Evolutionary conservation across 1,284 basidiomycete genomes (phyloP).

Genomic region (Malassezia equina): DNA sequence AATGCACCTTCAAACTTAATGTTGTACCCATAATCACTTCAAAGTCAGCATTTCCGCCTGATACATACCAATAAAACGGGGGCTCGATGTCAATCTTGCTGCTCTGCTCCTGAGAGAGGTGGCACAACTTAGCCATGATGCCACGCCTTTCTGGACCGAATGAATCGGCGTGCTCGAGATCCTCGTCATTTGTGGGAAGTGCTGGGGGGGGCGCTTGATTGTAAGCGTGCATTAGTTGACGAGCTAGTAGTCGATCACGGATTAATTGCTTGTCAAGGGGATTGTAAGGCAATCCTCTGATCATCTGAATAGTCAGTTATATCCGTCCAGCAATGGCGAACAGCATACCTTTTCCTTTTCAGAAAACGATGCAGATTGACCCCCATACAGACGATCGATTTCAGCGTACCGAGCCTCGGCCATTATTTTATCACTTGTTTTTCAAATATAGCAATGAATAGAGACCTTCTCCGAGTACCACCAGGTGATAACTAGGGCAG

Average conservation of each 20-base stretch:
- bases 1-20: constrained; percentile 28
- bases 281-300: constrained; percentile 6
- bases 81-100: constrained; percentile 22
- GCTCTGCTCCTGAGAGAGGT: constrained; percentile 3
- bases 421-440: background rate
- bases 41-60: too few species aligned
- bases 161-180: background rate
- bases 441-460: too few species aligned
- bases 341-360: constrained; percentile 20
- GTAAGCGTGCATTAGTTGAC: constrained; percentile 5
- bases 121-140: constrained; percentile 19
- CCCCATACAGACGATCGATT: constrained; percentile 13
- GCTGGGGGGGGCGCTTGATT: constrained; percentile 6
- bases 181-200: background rate
- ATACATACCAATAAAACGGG: constrained; percentile 19
- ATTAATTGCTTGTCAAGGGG: constrained; percentile 4
- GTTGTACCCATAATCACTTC: constrained; percentile 26
- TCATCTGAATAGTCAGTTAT: background rate
- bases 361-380: constrained; percentile 1
- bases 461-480: background rate
- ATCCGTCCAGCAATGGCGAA: background rate
- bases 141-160: constrained; percentile 16
- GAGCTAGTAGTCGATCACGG: background rate
- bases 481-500: background rate
- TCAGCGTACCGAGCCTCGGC: constrained; percentile 9